A percentile compares a stretch with the other conserved stretches of the same genome.
Evolutionary conservation across 2,329 filamentous ascomycete species (phyloP).

Genomic region (Pseudopyrenochaeta lycopersici): DNA sequence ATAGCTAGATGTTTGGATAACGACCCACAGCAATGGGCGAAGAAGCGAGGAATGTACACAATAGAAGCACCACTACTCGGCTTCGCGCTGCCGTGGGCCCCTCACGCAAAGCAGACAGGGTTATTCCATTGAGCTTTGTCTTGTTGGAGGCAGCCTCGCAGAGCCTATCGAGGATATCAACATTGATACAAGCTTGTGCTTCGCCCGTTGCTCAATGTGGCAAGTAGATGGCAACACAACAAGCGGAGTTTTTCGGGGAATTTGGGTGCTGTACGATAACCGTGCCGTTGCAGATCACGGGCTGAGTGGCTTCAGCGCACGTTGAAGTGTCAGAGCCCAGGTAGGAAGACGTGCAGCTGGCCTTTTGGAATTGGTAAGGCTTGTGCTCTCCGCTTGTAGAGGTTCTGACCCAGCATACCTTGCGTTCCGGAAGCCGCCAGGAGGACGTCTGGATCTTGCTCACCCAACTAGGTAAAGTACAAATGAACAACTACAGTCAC

Average conservation of each 20-base stretch:
- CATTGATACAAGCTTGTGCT: neutral
- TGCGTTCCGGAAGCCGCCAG: too few relatives aligned
- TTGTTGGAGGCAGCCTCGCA: neutral
- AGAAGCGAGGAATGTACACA: constrained; percentile 14
- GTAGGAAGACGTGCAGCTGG: neutral
- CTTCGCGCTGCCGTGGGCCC: neutral
- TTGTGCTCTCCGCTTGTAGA: neutral
- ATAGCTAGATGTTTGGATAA: neutral
- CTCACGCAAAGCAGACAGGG: neutral
- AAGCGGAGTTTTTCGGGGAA: neutral
- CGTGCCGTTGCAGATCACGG: neutral
- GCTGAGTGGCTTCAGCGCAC: neutral
- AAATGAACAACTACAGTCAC: too few relatives aligned
- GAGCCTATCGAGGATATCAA: neutral
- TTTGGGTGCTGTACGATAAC: neutral
- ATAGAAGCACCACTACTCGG: neutral
- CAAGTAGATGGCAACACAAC: neutral
- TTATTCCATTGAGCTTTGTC: neutral
- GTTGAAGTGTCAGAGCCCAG: neutral
- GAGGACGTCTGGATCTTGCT: too few relatives aligned
- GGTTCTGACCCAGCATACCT: neutral
- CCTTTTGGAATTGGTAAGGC: neutral
- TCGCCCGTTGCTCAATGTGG: neutral
- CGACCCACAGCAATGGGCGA: neutral
- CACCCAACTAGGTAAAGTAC: too few relatives aligned